Base-by-base conservation (phyloP, 2,329 filamentous ascomycete species). In the Epichloe uncinata region DNA sequence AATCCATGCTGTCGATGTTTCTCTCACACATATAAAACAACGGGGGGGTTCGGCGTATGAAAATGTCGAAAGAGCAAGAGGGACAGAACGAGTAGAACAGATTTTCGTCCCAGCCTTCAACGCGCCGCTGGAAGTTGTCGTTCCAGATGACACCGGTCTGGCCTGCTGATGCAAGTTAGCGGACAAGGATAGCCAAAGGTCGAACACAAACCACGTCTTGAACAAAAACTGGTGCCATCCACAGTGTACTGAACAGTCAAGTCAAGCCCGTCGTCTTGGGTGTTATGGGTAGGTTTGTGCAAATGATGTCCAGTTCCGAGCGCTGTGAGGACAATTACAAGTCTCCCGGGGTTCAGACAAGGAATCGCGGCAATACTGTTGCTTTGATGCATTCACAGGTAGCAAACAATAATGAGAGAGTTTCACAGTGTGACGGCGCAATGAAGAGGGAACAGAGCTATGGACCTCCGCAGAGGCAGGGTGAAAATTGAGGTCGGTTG, bases 1-100 rank as follows among this genome's bases (percentile, higher is more conserved):
- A 87, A 73, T 87, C 83, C 85, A 89, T 93, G 60, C 69, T 76
- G 26, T 18, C 37, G 15, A 42, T 45, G 22, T 26, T 42, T 20
- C 26, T 3, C 26, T 9, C 26, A 30, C 8, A 30, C 26, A 9
- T 9, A 30, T 30, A 30, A 9, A 30, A 9, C 26, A 9, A 30
- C 26, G 8, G 26, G 26, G 26, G 26, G 26, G 26, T 30, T 30
- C 26, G 26, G 26, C 26, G 26, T 30, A 9, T 30, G 26, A 9
- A 30, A 30, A 30, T 30, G 26, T 30, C 26, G 26, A n/a, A 34
- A 36, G 36, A 9, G 22, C n/a, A 12, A 22, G 15, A 11, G 18
- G 34, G 45, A 11, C 30, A 22, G 15, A 15, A 16, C 12, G 42
- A 37, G 35, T 9, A n/a, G 9, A 2, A 7, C 22, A 7, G 8